Evolutionary conservation across 1,139 yeast genomes (phyloP).

Genomic region (Yamadazyma trypodendri): DNA sequence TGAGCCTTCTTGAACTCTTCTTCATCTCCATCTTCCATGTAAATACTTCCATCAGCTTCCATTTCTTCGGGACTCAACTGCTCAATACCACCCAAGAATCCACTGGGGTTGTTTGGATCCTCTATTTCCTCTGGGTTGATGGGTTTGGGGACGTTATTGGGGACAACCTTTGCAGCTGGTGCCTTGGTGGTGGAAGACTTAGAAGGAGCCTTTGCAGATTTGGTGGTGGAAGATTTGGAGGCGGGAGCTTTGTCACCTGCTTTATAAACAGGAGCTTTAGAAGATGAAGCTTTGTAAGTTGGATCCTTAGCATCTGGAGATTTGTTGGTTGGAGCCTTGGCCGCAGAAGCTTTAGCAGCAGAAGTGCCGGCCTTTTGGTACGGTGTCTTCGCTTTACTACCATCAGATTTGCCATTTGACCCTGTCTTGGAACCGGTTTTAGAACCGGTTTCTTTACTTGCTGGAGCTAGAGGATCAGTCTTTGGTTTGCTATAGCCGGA

Average conservation of each 20-base stretch:
- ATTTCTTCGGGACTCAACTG: conserved; percentile 20
- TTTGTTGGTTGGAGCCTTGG: not conserved
- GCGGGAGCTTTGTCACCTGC: not conserved
- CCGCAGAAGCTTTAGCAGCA: not conserved
- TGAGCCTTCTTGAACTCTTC: conserved; percentile 11
- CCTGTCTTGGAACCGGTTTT: not conserved
- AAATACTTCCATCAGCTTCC: conserved; percentile 17
- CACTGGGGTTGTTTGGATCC: conserved; percentile 15
- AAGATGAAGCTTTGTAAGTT: too few relatives aligned
- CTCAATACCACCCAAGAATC: conserved; percentile 25
- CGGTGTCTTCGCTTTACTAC: not conserved
- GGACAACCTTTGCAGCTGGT: conserved; percentile 1
- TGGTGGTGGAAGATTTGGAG: not conserved
- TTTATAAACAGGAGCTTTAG: too few relatives aligned
- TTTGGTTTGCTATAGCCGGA: not conserved
- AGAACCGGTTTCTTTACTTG: too few relatives aligned
- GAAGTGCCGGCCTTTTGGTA: not conserved
- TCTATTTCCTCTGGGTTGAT: conserved; percentile 4
- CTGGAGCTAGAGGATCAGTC: too few relatives aligned
- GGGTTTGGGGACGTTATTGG: conserved; percentile 7
- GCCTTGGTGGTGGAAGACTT: too few relatives aligned
- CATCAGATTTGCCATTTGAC: not conserved
- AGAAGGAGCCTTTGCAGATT: not conserved
- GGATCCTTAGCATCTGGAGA: too few relatives aligned
- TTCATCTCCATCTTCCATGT: conserved; percentile 16